These are phyloP conservation scores for Rhizodiscina lignyota DNA, from an alignment of 495 filamentous ascomycete species.

Conservation along the genomic window DNA sequence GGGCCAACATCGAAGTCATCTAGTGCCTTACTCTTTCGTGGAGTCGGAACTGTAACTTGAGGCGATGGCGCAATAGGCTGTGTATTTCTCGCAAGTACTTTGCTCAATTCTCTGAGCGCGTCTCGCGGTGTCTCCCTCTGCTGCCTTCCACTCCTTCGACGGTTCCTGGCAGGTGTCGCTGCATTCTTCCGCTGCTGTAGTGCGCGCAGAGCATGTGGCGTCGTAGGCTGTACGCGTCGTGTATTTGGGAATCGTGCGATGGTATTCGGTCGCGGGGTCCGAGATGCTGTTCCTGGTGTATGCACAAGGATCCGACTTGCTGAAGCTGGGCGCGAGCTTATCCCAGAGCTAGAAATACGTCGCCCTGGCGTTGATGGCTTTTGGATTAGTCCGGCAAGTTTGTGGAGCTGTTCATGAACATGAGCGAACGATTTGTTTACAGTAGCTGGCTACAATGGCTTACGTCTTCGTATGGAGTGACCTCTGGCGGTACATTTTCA, in stretches of 20 bases:
- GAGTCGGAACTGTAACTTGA: conserved; percentile 14
- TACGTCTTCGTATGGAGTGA: conserved; percentile 21
- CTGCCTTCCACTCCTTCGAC: conserved; percentile 46
- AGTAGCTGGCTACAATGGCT: conserved; percentile 1
- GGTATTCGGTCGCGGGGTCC: conserved; percentile 10
- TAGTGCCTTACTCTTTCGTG: conserved; percentile 16
- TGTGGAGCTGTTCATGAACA: conserved; percentile 15
- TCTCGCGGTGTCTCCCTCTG: conserved; percentile 66
- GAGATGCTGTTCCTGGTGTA: conserved; percentile 15
- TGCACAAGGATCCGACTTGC: conserved; percentile 6
- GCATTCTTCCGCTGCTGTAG: conserved; percentile 45
- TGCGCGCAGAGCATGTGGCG: conserved; percentile 57
- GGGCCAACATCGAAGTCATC: conserved; percentile 50
- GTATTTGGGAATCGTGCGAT: conserved; percentile 10
- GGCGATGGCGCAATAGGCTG: conserved; percentile 44
- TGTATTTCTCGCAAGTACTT: conserved; percentile 42
- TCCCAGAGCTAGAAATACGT: conserved; percentile 13
- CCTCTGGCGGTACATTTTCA: no score
- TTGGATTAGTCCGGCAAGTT: conserved; percentile 20
- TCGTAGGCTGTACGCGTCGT: conserved; percentile 33
- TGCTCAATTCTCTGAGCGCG: conserved; percentile 47
- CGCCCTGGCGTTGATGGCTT: conserved; percentile 22
- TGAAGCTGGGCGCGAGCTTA: conserved; percentile 5
- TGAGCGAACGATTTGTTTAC: not conserved
- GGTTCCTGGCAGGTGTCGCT: conserved; percentile 42